Evolutionary conservation across 768 basidiomycete species (phyloP).

Genomic region (Collybia nuda): DNA sequence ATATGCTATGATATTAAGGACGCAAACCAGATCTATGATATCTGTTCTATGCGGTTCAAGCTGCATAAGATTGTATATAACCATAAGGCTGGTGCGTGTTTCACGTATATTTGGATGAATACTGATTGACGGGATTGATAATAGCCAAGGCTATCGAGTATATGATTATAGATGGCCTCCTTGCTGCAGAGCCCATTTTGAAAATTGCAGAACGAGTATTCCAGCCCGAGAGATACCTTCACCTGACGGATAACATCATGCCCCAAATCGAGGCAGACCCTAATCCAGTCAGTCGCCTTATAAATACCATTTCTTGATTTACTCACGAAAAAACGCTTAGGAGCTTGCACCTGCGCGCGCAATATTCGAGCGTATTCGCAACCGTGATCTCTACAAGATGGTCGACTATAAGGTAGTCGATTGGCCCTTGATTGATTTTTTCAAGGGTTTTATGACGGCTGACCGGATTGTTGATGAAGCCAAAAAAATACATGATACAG

Average conservation of each 20-base stretch:
- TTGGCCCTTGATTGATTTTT: conserved; percentile 36
- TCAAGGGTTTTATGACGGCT: conserved; percentile 38
- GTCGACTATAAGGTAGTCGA: conserved; percentile 63
- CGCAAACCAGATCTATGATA: conserved; percentile 70
- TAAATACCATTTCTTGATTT: neutral
- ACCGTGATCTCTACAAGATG: conserved; percentile 65
- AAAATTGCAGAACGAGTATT: conserved; percentile 57
- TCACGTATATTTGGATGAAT: no score
- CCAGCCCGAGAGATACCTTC: conserved; percentile 58
- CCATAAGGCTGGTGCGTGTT: conserved; percentile 66
- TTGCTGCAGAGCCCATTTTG: conserved; percentile 63
- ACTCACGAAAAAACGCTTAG: conserved; percentile 32
- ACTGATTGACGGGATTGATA: neutral
- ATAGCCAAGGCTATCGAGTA: conserved; percentile 77
- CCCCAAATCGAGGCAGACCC: conserved; percentile 54
- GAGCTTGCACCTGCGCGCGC: conserved; percentile 55
- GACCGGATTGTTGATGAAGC: conserved; percentile 44
- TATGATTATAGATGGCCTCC: conserved; percentile 80
- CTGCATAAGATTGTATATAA: conserved; percentile 84
- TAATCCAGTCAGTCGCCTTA: conserved; percentile 40
- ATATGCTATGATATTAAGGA: conserved; percentile 87
- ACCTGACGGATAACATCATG: conserved; percentile 71
- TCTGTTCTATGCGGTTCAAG: conserved; percentile 73
- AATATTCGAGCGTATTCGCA: conserved; percentile 61
- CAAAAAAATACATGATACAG: conserved; percentile 20